Conservation (phyloP, 331 rosid genomes). For the Pyrus hybrid region DNA sequence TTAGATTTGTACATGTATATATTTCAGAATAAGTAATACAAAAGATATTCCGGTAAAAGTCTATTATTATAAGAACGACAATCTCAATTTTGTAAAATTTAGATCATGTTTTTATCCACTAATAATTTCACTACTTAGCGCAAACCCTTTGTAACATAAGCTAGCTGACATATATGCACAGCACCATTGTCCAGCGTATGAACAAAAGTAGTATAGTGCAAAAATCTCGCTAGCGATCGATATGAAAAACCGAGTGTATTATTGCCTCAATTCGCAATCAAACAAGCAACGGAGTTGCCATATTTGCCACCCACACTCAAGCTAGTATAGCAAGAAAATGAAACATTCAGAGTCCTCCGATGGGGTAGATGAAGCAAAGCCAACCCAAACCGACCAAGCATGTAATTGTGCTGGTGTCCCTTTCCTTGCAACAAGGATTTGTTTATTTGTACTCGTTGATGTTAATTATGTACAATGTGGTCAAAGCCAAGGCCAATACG, state of each 20-base stretch:
- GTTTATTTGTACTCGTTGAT: background rate
- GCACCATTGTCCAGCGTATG: background rate
- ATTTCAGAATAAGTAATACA: no score
- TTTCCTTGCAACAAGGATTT: background rate
- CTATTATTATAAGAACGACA: background rate
- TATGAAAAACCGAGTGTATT: background rate
- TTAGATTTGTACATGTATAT: no score
- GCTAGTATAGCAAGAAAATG: no score
- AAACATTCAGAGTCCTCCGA: background rate
- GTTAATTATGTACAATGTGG: background rate
- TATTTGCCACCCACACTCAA: background rate
- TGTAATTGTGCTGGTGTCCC: background rate
- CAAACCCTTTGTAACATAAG: background rate
- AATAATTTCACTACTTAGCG: background rate
- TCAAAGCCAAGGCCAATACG: slow-evolving; percentile 1
- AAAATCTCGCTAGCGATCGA: background rate
- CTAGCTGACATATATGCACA: background rate
- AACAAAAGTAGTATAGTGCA: background rate
- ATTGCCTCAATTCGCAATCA: background rate
- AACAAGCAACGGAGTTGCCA: background rate
- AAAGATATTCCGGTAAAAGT: no score
- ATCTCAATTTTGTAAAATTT: background rate
- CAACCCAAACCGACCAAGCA: slow-evolving; percentile 14
- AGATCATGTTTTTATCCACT: background rate
- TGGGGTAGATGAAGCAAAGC: background rate